Evolutionary conservation across 169 alveolate genomes (phyloP).

Genomic region (Cryptosporidium baileyi): DNA sequence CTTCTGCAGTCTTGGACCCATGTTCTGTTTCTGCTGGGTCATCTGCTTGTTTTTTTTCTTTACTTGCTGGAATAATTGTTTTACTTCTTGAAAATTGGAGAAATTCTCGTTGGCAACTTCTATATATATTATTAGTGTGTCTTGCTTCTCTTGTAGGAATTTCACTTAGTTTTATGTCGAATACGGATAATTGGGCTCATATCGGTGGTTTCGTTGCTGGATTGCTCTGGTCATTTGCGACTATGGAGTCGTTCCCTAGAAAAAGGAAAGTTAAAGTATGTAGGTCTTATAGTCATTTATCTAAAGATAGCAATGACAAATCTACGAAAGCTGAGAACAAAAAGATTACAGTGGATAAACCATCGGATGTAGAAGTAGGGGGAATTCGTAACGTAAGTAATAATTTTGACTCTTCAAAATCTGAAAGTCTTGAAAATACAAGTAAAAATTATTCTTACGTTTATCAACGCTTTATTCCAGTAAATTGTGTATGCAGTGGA

Average conservation of each 20-base stretch:
- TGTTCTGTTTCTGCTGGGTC: slow-evolving; percentile 70
- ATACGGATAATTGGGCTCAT: slow-evolving; percentile 71
- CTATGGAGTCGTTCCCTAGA: slow-evolving; percentile 45
- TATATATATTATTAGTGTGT: slow-evolving; percentile 22
- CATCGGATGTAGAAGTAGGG: slow-evolving; percentile 33
- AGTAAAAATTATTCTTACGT: background rate
- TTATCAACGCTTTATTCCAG: slow-evolving; percentile 9
- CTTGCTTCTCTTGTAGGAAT: slow-evolving; percentile 50
- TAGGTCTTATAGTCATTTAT: background rate
- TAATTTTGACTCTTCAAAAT: background rate
- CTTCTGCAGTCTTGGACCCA: slow-evolving; percentile 65
- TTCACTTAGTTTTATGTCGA: slow-evolving; percentile 65
- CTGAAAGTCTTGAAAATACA: background rate
- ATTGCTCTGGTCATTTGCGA: slow-evolving; percentile 53
- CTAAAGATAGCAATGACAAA: background rate
- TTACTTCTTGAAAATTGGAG: slow-evolving; percentile 60
- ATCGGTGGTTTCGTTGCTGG: slow-evolving; percentile 67
- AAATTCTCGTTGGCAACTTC: slow-evolving; percentile 53
- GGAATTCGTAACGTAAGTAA: background rate
- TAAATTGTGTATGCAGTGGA: slow-evolving; percentile 49
- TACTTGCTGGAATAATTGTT: slow-evolving; percentile 60
- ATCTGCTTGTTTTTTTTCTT: slow-evolving; percentile 61
- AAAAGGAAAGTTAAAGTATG: background rate
- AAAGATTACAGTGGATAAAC: too few relatives aligned
- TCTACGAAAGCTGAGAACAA: background rate